These are phyloP conservation scores for Yamadazyma triangularis DNA, from an alignment of 1,139 yeast species.

Conservation along the genomic window DNA sequence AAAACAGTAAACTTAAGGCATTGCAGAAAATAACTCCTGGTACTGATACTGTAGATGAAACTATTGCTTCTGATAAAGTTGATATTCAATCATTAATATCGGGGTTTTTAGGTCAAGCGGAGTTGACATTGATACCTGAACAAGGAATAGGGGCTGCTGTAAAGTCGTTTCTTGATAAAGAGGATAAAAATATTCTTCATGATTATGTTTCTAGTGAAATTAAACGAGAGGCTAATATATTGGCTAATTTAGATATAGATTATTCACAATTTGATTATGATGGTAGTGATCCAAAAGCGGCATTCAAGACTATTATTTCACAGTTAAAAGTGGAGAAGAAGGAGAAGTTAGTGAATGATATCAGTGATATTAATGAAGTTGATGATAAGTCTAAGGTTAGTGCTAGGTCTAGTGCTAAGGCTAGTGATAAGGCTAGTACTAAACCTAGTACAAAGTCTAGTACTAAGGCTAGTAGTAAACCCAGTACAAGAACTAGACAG, in stretches of 20 bases:
- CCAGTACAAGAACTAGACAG: no score
- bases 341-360: conserved; percentile 1
- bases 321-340: conserved; percentile 19
- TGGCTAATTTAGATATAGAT: conserved; percentile 43
- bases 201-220: conserved; percentile 68
- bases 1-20: conserved; percentile 9
- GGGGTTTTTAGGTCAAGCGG: conserved; percentile 57
- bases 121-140: conserved; percentile 70
- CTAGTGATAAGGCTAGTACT: no score
- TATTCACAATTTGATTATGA: conserved; percentile 27
- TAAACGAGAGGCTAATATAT: conserved; percentile 52
- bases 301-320: conserved; percentile 25
- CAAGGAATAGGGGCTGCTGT: conserved; percentile 73
- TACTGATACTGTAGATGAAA: no score
- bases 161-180: conserved; percentile 69
- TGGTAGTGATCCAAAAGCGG: conserved; percentile 24
- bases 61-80: conserved; percentile 15
- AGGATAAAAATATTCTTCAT: conserved; percentile 69
- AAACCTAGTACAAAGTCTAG: no score
- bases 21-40: conserved; percentile 9
- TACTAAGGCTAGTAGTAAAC: no score
- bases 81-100: conserved; percentile 43
- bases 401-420: no score
- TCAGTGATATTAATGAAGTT: no score
- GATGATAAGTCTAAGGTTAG: no score